Evolutionary conservation across 2,329 filamentous ascomycete genomes (phyloP).

Genomic region (Epichloe brachyelytri): DNA sequence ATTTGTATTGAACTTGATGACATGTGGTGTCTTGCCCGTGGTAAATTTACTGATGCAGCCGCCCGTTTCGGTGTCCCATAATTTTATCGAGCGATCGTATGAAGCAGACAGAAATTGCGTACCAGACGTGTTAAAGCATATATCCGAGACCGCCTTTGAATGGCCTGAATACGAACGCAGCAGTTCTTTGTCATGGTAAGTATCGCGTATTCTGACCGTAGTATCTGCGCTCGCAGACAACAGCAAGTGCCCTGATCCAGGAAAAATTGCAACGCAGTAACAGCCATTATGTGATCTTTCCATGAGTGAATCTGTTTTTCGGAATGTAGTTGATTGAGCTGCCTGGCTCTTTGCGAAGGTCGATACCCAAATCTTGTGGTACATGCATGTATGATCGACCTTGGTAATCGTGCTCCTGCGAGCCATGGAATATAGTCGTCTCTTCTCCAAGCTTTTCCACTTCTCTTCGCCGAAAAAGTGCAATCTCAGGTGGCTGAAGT

Average conservation of each 20-base stretch:
- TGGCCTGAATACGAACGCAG: conserved; percentile 88
- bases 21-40: conserved; percentile 89
- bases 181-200: conserved; percentile 79
- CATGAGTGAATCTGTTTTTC: conserved; percentile 88
- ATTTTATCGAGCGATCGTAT: conserved; percentile 91
- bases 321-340: conserved; percentile 83
- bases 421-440: conserved; percentile 77
- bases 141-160: conserved; percentile 77
- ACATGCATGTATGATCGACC: conserved; percentile 97
- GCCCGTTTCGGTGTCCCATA: conserved; percentile 97
- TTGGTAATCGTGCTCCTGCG: conserved; percentile 78
- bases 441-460: conserved; percentile 54
- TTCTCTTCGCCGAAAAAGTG: conserved; percentile 43
- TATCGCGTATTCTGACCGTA: conserved; percentile 88
- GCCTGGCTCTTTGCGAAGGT: conserved; percentile 68
- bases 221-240: conserved; percentile 82
- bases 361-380: conserved; percentile 77
- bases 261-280: conserved; percentile 85
- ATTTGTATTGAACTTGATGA: conserved; percentile 83
- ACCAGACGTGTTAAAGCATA: conserved; percentile 73
- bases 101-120: conserved; percentile 81
- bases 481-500: conserved; percentile 40
- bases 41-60: conserved; percentile 79
- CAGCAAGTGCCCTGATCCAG: conserved; percentile 72
- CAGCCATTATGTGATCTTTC: conserved; percentile 71